These are phyloP conservation scores for Mucor indicus DNA, from an alignment of 371 early-diverging fungal species.

Conservation along the genomic window DNA sequence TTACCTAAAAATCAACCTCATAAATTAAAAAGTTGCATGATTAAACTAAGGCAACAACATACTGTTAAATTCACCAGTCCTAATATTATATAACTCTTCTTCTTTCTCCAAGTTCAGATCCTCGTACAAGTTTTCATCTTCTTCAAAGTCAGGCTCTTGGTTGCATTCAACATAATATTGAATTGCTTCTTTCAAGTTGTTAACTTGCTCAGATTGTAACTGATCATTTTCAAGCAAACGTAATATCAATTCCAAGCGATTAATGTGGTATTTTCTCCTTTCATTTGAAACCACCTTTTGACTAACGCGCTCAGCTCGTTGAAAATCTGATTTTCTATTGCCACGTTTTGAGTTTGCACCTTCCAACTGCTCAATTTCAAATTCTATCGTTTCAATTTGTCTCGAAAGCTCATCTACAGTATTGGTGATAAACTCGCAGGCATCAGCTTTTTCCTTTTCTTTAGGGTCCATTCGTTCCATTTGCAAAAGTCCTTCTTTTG, in stretches of 20 bases:
- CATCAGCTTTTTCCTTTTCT: constrained; percentile 85
- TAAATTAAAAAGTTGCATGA: background rate
- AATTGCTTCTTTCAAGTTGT: constrained; percentile 64
- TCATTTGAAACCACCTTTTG: constrained; percentile 74
- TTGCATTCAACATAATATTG: constrained; percentile 89
- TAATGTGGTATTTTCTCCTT: constrained; percentile 87
- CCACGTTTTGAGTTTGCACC: constrained; percentile 58
- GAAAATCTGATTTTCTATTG: constrained; percentile 66
- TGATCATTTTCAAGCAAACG: constrained; percentile 92
- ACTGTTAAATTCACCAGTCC: constrained; percentile 50
- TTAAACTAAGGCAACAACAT: constrained; percentile 2
- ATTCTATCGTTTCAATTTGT: constrained; percentile 89
- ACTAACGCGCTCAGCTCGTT: constrained; percentile 66
- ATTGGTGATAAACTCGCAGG: constrained; percentile 75
- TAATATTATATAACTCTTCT: constrained; percentile 71
- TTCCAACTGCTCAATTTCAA: constrained; percentile 82
- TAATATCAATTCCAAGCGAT: constrained; percentile 84
- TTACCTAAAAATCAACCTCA: constrained; percentile 15
- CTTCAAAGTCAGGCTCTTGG: constrained; percentile 86
- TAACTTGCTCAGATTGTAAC: constrained; percentile 64
- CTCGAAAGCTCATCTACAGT: constrained; percentile 80
- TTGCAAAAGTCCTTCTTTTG: constrained; percentile 92
- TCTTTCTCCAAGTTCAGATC: constrained; percentile 90
- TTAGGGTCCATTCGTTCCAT: constrained; percentile 87
- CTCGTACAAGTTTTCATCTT: constrained; percentile 91